Conservation (phyloP, 164 flowering plant genomes). For the Saururus chinensis region DNA sequence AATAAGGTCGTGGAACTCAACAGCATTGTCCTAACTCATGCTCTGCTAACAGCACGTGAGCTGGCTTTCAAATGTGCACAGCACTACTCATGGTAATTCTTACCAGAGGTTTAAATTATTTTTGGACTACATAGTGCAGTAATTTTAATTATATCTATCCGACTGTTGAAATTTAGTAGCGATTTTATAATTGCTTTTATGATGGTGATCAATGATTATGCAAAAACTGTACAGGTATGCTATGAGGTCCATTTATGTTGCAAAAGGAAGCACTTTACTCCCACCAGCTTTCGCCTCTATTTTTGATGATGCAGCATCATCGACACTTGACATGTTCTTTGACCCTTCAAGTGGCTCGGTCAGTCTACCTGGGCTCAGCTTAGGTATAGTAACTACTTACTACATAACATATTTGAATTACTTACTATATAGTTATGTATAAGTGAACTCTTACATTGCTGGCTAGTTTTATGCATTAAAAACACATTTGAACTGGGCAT, state of each 20-base stretch:
- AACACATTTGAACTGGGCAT: too few species aligned
- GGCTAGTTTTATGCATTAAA: too few species aligned
- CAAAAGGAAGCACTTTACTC: constrained; percentile 87
- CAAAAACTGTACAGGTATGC: constrained; percentile 54
- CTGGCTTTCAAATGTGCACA: constrained; percentile 67
- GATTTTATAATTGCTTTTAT: not conserved
- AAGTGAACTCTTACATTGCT: too few species aligned
- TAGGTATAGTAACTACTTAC: constrained; percentile 55
- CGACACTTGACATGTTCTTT: constrained; percentile 94
- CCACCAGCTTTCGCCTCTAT: constrained; percentile 94
- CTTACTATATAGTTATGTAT: too few species aligned
- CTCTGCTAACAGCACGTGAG: constrained; percentile 71
- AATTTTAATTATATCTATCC: not conserved
- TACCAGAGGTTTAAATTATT: too few species aligned
- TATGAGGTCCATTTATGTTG: constrained; percentile 89
- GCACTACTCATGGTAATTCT: constrained; percentile 82
- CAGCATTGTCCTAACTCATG: constrained; percentile 87
- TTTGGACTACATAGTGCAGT: not conserved
- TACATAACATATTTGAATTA: not conserved
- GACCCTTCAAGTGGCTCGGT: constrained; percentile 73
- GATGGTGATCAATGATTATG: not conserved
- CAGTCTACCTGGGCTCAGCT: constrained; percentile 76
- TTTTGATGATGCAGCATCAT: constrained; percentile 89
- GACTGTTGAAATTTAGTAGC: not conserved
- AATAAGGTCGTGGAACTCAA: constrained; percentile 80